Conservation (phyloP, 1,139 yeast species). For the Groenewaldozyma sp. region DNA sequence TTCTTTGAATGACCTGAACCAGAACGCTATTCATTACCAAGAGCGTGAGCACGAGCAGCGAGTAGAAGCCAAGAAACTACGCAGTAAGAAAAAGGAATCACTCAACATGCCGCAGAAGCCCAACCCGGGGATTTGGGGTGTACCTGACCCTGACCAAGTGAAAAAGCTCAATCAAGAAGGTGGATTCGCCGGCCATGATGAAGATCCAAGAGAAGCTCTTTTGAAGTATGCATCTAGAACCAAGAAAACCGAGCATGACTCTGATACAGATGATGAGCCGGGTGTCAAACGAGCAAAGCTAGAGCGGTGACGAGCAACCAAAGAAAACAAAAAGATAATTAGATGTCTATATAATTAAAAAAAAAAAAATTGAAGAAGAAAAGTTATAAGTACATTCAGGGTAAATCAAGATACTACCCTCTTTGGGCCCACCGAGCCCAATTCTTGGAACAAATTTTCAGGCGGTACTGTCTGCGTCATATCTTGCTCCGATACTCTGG, state of each 20-base stretch:
- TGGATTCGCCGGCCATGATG: conserved; percentile 13
- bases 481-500: conserved; percentile 55
- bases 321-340: background rate
- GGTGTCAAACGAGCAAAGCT: conserved; percentile 3
- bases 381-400: too few relatives aligned
- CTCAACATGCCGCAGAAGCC: conserved; percentile 12
- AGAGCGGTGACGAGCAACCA: background rate
- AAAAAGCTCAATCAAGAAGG: conserved; percentile 14
- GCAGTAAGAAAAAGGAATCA: conserved; percentile 8
- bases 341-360: conserved; percentile 1
- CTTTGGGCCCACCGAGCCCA: conserved; percentile 34
- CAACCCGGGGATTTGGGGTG: conserved; percentile 19
- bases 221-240: conserved; percentile 30
- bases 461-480: conserved; percentile 65
- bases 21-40: conserved; percentile 15
- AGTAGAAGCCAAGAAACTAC: conserved; percentile 9
- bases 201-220: conserved; percentile 33
- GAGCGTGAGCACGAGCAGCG: conserved; percentile 9
- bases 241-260: too few relatives aligned
- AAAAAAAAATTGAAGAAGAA: too few relatives aligned
- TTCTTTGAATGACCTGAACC: conserved; percentile 23
- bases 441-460: conserved; percentile 49
- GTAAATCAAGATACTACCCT: too few relatives aligned
- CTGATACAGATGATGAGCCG: too few relatives aligned
- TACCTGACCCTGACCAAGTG: conserved; percentile 20